Evolutionary conservation across 331 rosid genomes (phyloP).

Genomic region (Ulmus americana): DNA sequence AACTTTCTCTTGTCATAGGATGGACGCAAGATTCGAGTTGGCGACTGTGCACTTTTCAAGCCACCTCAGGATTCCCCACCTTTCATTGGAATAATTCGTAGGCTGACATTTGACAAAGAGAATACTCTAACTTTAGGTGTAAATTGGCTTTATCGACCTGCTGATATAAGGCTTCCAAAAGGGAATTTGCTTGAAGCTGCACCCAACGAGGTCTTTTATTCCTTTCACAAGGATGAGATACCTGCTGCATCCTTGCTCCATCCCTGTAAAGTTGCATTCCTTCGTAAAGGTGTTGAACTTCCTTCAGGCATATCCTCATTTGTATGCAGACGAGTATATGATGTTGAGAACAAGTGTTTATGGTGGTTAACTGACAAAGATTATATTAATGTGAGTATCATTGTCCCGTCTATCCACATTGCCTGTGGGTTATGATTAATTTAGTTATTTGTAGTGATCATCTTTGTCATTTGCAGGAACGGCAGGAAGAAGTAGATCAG

Average conservation of each 20-base stretch:
- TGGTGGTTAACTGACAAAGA: conserved; percentile 83
- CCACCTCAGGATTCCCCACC: conserved; percentile 59
- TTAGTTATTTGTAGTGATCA: conserved; percentile 6
- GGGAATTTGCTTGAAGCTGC: conserved; percentile 57
- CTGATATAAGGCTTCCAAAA: conserved; percentile 61
- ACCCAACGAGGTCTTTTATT: conserved; percentile 81
- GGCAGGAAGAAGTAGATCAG: conserved; percentile 71
- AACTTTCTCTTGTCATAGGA: conserved; percentile 34
- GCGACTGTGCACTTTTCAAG: conserved; percentile 83
- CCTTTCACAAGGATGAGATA: conserved; percentile 83
- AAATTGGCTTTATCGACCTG: conserved; percentile 80
- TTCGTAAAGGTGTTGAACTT: conserved; percentile 70
- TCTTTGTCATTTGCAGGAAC: conserved; percentile 43
- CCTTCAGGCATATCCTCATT: conserved; percentile 69
- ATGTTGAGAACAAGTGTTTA: conserved; percentile 68
- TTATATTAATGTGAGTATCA: conserved; percentile 57
- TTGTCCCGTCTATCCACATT: background rate
- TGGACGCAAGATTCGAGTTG: conserved; percentile 61
- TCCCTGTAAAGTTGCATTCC: conserved; percentile 92
- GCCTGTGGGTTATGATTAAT: background rate
- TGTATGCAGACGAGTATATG: conserved; percentile 84
- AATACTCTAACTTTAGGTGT: conserved; percentile 44
- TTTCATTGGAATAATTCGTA: conserved; percentile 66
- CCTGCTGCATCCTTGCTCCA: conserved; percentile 71
- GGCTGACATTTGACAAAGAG: conserved; percentile 42